A percentile compares a stretch with the other conserved stretches of the same genome.
phyloP scores from a whole-genome alignment of 352 stramenopile species.

The Pythium myriotylum region DNA sequence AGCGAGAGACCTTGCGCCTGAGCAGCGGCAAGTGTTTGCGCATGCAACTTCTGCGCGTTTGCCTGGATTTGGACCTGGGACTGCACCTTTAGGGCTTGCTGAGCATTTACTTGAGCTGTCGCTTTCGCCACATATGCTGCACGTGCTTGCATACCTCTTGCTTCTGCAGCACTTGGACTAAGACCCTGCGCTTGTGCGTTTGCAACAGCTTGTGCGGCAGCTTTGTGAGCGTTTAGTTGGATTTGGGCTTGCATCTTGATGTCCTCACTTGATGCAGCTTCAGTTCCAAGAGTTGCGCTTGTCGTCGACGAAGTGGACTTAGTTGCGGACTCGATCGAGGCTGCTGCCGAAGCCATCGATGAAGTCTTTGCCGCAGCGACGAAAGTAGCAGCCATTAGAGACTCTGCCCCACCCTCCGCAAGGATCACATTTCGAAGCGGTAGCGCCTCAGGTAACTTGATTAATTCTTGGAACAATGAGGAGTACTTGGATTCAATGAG shows the following conservation, averaged over 20 bases:
- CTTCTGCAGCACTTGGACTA: constrained; percentile 64
- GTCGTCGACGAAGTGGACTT: constrained; percentile 14
- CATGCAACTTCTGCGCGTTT: constrained; percentile 88
- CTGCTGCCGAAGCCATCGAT: constrained; percentile 32
- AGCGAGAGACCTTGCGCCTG: constrained; percentile 86
- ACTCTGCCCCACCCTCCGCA: constrained; percentile 85
- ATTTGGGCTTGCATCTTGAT: constrained; percentile 86
- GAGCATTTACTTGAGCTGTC: constrained; percentile 83
- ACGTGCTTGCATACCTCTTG: constrained; percentile 78
- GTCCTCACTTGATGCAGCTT: constrained; percentile 46
- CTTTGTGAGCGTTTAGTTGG: constrained; percentile 84
- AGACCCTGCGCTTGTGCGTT: constrained; percentile 81
- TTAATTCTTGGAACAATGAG: constrained; percentile 93
- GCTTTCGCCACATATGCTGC: constrained; percentile 86
- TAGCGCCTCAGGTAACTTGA: constrained; percentile 90
- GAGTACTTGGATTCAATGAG: constrained; percentile 88
- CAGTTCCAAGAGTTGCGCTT: not conserved
- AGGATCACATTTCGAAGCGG: constrained; percentile 89
- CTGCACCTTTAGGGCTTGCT: constrained; percentile 82
- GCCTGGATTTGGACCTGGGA: constrained; percentile 90
- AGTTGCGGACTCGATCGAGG: constrained; percentile 25
- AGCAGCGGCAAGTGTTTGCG: constrained; percentile 79
- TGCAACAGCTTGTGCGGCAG: constrained; percentile 74
- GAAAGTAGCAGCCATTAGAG: constrained; percentile 94
- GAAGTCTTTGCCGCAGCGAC: constrained; percentile 60